Percentiles rank a stretch among this genome's conserved stretches.
Evolutionary conservation across 345 rosid genomes (phyloP).

Genomic region (Leavenworthia alabamica): DNA sequence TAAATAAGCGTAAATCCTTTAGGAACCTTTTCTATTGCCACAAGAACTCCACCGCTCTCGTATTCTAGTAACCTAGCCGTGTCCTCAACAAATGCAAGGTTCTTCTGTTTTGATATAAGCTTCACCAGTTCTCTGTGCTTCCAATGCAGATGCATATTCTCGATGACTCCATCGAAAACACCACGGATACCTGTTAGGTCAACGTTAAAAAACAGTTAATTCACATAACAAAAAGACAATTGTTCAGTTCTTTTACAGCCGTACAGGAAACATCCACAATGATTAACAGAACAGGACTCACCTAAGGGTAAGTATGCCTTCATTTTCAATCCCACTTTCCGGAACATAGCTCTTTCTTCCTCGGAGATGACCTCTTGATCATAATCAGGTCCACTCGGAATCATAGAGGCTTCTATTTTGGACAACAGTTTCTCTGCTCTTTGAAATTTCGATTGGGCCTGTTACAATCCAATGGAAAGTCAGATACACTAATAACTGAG

Average conservation of each 20-base stretch:
- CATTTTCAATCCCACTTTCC: slow-evolving; percentile 93
- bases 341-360: slow-evolving; percentile 86
- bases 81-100: slow-evolving; percentile 85
- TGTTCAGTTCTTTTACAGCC: background rate
- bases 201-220: background rate
- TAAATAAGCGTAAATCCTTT: slow-evolving; percentile 88
- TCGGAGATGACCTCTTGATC: slow-evolving; percentile 95
- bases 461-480: slow-evolving; percentile 22
- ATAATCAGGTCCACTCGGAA: slow-evolving; percentile 92
- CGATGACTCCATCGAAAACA: slow-evolving; percentile 94
- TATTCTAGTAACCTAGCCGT: slow-evolving; percentile 82
- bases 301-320: slow-evolving; percentile 89
- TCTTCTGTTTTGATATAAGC: slow-evolving; percentile 88
- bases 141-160: slow-evolving; percentile 99
- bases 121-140: slow-evolving; percentile 97
- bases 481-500: background rate
- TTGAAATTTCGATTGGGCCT: slow-evolving; percentile 82
- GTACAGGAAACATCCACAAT: background rate
- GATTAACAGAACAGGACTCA: slow-evolving; percentile 24
- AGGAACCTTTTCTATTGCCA: slow-evolving; percentile 86
- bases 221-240: slow-evolving; percentile 5
- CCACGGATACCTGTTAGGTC: slow-evolving; percentile 80
- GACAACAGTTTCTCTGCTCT: slow-evolving; percentile 83
- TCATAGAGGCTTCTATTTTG: slow-evolving; percentile 89
- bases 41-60: slow-evolving; percentile 95